A percentile compares a stretch with the other conserved stretches of the same genome.
phyloP scores from a whole-genome alignment of 2,329 filamentous ascomycete genomes.

The Fusarium citri region DNA sequence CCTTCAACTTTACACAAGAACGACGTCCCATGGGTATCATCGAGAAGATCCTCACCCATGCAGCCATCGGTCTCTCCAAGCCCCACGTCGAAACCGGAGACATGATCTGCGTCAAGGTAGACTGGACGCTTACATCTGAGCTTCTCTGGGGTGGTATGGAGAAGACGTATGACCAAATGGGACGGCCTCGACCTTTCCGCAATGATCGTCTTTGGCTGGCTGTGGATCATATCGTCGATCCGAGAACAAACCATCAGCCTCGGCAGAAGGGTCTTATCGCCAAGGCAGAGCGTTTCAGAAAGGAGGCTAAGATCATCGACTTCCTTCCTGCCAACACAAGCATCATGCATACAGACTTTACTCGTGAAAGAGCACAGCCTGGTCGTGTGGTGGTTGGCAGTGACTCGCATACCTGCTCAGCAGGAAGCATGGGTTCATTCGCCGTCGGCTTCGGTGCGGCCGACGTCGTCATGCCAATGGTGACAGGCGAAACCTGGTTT shows the following conservation, averaged over 20 bases:
- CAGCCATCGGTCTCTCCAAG: neutral
- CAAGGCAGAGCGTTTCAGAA: neutral
- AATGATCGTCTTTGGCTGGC: neutral
- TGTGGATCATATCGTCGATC: neutral
- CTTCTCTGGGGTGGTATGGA: constrained; percentile 9
- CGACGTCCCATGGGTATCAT: neutral
- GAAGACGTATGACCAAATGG: constrained; percentile 53
- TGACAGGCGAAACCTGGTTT: constrained; percentile 61
- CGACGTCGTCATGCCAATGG: constrained; percentile 58
- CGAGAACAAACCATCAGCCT: neutral
- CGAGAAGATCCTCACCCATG: neutral
- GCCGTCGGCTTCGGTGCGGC: constrained; percentile 59
- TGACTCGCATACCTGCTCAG: constrained; percentile 61
- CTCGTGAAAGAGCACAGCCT: constrained; percentile 56
- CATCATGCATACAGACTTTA: constrained; percentile 62
- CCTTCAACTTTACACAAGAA: neutral
- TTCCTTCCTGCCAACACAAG: constrained; percentile 46
- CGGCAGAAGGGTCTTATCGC: neutral
- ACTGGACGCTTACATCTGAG: constrained; percentile 13
- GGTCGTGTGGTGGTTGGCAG: constrained; percentile 57
- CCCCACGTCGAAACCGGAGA: neutral
- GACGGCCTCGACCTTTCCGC: constrained; percentile 25
- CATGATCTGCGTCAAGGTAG: constrained; percentile 6
- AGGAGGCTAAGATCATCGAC: constrained; percentile 58
- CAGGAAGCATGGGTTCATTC: constrained; percentile 55